phyloP scores from a whole-genome alignment of 1,284 basidiomycete genomes.

The Ceratobasidium sp. region DNA sequence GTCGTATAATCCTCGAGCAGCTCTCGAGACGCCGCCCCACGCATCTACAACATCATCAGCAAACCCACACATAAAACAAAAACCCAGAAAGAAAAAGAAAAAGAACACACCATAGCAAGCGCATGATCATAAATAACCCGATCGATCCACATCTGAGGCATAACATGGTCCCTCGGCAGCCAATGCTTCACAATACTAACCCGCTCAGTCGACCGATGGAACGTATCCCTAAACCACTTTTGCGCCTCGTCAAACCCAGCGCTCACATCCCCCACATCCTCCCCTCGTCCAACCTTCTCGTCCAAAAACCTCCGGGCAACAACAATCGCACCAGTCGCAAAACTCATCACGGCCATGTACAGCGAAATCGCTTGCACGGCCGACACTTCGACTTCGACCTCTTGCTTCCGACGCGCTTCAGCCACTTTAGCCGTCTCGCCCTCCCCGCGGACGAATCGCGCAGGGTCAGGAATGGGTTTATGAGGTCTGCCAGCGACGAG shows the following conservation, averaged over 20 bases:
- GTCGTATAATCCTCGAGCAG: slow-evolving; percentile 79
- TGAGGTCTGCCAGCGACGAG: slow-evolving; percentile 81
- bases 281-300: slow-evolving; percentile 81
- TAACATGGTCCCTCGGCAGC: slow-evolving; percentile 78
- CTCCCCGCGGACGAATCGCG: slow-evolving; percentile 75
- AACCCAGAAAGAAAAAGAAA: no score
- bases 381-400: slow-evolving; percentile 73
- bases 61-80: not conserved
- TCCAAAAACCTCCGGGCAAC: slow-evolving; percentile 59
- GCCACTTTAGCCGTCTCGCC: slow-evolving; percentile 80
- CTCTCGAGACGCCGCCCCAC: slow-evolving; percentile 92
- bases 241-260: slow-evolving; percentile 76
- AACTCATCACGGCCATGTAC: slow-evolving; percentile 93
- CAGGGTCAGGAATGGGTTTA: slow-evolving; percentile 80
- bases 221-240: slow-evolving; percentile 82
- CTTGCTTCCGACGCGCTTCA: slow-evolving; percentile 72
- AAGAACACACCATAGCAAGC: slow-evolving; percentile 68
- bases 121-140: slow-evolving; percentile 87
- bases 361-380: slow-evolving; percentile 87
- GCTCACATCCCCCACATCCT: slow-evolving; percentile 69
- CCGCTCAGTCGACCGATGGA: slow-evolving; percentile 80
- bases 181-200: slow-evolving; percentile 83
- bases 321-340: slow-evolving; percentile 76
- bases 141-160: slow-evolving; percentile 80
- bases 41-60: slow-evolving; percentile 70